Conservation (phyloP, 257 asterid genomes). For the Solanum acaule region DNA sequence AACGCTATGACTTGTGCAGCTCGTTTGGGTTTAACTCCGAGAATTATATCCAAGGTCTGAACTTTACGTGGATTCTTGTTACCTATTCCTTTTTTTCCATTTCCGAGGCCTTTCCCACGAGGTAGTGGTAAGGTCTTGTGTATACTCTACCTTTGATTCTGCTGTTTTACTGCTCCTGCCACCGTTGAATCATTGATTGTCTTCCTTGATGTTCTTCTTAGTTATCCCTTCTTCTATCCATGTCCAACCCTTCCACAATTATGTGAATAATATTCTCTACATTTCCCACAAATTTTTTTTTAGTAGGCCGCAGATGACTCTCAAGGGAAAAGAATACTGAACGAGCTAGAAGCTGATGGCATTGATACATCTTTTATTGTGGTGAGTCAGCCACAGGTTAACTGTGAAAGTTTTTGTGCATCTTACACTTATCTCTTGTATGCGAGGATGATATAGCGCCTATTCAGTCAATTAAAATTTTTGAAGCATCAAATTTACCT, state of each 20-base stretch:
- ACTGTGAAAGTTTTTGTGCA: not conserved
- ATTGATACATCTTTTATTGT: conserved; percentile 62
- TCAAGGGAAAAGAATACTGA: conserved; percentile 74
- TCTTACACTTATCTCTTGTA: not conserved
- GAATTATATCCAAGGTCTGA: conserved; percentile 66
- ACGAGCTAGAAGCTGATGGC: conserved; percentile 73
- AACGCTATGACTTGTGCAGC: conserved; percentile 83
- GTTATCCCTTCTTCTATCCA: no score
- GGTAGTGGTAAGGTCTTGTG: no score
- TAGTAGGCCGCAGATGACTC: conserved; percentile 73
- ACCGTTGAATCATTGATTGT: no score
- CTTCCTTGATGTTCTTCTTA: no score
- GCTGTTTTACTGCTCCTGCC: no score
- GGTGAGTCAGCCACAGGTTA: conserved; percentile 21
- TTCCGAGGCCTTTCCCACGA: no score
- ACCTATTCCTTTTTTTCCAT: not conserved
- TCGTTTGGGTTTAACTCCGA: conserved; percentile 69
- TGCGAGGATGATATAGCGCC: no score
- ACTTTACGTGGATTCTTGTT: not conserved
- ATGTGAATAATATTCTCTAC: not conserved
- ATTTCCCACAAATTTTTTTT: not conserved
- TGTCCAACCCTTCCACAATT: not conserved
- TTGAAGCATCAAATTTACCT: not conserved
- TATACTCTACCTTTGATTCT: no score
- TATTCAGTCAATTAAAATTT: no score